phyloP scores from a whole-genome alignment of 257 asterid species.

The Nicotiana sylvestris region DNA sequence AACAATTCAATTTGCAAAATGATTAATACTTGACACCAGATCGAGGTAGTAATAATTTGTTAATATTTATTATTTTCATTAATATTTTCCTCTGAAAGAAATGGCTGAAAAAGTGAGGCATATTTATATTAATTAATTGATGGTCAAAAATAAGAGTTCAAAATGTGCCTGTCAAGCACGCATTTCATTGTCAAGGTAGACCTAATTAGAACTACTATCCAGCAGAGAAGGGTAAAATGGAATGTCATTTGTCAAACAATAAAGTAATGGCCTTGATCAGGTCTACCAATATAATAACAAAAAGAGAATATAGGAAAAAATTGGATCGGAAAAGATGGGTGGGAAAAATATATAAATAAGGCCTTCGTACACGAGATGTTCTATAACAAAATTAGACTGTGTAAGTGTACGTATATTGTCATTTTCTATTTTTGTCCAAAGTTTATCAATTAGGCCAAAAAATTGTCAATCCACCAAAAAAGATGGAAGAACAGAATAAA shows the following conservation, averaged over 20 bases:
- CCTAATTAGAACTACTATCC: not conserved
- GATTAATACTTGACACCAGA: too few species aligned
- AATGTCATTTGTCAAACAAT: not conserved
- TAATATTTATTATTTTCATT: too few species aligned
- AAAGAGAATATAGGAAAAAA: not conserved
- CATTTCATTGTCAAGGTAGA: not conserved
- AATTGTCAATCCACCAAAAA: not conserved
- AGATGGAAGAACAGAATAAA: not conserved
- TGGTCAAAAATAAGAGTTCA: not conserved
- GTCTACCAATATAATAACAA: not conserved
- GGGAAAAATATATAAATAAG: not conserved
- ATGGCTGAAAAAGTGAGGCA: not conserved
- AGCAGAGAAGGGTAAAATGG: not conserved
- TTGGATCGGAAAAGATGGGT: not conserved
- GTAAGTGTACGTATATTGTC: not conserved
- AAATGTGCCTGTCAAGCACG: not conserved
- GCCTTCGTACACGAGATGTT: not conserved
- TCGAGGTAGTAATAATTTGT: too few species aligned
- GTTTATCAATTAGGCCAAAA: not conserved
- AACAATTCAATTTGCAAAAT: too few species aligned
- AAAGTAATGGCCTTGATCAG: not conserved
- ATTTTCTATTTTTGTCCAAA: not conserved
- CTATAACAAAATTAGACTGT: not conserved
- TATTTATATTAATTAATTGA: too few species aligned
- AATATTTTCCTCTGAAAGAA: too few species aligned